These are phyloP conservation scores for Alternaria triticimaculans DNA, from an alignment of 2,329 filamentous ascomycete species.

Conservation along the genomic window DNA sequence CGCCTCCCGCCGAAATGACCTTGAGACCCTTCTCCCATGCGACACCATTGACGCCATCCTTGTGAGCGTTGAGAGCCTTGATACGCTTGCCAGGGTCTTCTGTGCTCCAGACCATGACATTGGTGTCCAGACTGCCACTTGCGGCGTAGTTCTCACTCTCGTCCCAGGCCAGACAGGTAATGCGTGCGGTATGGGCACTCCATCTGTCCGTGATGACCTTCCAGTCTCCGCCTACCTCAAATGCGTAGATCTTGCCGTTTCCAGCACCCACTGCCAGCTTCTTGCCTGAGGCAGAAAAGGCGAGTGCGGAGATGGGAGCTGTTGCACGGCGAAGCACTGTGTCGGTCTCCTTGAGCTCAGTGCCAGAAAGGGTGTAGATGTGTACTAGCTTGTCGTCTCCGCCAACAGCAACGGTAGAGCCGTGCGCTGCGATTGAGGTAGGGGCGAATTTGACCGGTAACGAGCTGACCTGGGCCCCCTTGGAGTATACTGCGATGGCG, in stretches of 20 bases:
- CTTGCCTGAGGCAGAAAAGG: conserved; percentile 80
- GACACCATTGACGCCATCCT: conserved; percentile 91
- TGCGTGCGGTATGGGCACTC: conserved; percentile 73
- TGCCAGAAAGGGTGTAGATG: conserved; percentile 71
- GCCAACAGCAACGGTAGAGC: conserved; percentile 75
- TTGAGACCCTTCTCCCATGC: conserved; percentile 72
- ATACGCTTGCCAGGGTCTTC: conserved; percentile 81
- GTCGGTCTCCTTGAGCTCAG: conserved; percentile 60
- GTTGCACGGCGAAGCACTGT: conserved; percentile 71
- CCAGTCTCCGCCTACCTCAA: conserved; percentile 67
- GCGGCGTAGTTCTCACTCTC: conserved; percentile 75
- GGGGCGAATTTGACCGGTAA: conserved; percentile 69
- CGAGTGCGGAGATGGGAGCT: conserved; percentile 76
- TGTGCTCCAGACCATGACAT: conserved; percentile 91
- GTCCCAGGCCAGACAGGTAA: conserved; percentile 79
- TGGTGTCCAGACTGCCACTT: conserved; percentile 87
- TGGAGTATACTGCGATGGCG: conserved; percentile 66
- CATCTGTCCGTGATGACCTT: conserved; percentile 80
- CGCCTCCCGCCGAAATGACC: conserved; percentile 81
- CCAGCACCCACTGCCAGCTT: conserved; percentile 83
- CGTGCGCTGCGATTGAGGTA: conserved; percentile 73
- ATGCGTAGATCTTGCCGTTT: conserved; percentile 87
- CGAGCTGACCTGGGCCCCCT: conserved; percentile 65
- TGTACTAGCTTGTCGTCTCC: conserved; percentile 75
- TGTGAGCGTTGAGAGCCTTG: conserved; percentile 87